Base-by-base conservation (phyloP, 495 filamentous ascomycete genomes). In the Lindgomyces ingoldianus region DNA sequence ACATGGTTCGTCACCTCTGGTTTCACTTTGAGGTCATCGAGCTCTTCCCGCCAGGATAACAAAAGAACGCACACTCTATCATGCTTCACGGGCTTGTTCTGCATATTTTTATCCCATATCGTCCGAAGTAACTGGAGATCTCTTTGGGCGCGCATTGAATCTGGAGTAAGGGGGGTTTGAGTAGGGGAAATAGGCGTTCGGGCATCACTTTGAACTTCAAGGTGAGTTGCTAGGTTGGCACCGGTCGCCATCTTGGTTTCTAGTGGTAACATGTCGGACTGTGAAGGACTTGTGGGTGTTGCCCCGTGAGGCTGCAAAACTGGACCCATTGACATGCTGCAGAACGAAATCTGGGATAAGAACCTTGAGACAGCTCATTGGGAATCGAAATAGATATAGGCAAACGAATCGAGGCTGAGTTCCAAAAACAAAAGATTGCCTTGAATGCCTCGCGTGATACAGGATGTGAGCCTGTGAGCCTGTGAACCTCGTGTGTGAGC, bases 1-100 rank as follows among this genome's bases (percentile, higher is more conserved):
- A 26, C 48, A 14, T 27, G 19, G 14, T 14, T 22, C n/a, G 14
- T 39, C 57, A 69, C 62, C 54, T 68, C 55, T 18, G 29, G 16
- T 10, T 48, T 47, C 12, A 47, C 47, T 25, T 63, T 55, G 9
- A 69, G 48, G 48, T 66, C 57, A 57, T 72, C 69, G 11, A 69
- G 19, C 11, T 21, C 26, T 9, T 56, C 66, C 12, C 42, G 53
- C 69, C 69, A 72, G 4, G 46, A 54, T 22, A 69, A 29, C 25
- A 69, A 41, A 12, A 72, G 52, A 16, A 67, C 69, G 8, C 25
- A 58, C 1, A 56, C 62, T 16, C 64, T 21, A 24, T 58, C 48
- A 60, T 72, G 63, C 12, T 46, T 47, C 11, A 48, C 25, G 16
- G 66, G 60, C 45, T 58, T 61, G 26, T 64, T 56, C 18, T 63